Evolutionary conservation across 148 eudicot species (phyloP), one percentile per base, ranked within the genome.

Genomic region (Heliamphora exappendiculata): DNA sequence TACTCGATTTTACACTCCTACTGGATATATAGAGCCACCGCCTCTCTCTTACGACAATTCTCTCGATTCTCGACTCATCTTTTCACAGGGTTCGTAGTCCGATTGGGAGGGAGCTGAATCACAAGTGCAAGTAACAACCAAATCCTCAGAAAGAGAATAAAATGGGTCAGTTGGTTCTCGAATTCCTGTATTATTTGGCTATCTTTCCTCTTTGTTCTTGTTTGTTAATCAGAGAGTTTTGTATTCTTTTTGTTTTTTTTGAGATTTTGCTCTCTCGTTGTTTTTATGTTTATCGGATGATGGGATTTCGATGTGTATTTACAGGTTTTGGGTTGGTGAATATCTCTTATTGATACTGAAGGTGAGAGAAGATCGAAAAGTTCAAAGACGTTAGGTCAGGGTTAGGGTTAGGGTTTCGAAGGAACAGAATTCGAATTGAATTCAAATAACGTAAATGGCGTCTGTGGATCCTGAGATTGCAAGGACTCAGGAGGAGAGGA

Each of bases 401-500:
- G 31, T 11, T 67, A 67, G 47, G 49, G 19, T 67, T 67, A 11
- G 33, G 71, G 71, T 67, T 67, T n/a, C 24, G 51, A 41, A 29
- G 33, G 51, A 24, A 2, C 26, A 44, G 50, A 28, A 26, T 67
- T 67, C 31, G 36, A 26, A 26, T 59, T 26, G 28, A 47, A 3
- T 13, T 7, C 1, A 5, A 42, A 75, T 17, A 10, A 39, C 5
- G 71, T 50, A 77, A n/a, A 87, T 85, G 86, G 76, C 86, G 34
- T 76, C 86, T 0, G 63, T 67, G 67, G 93, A 88, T 82, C 71
- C 79, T 5, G 98, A 94, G 84, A 92, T 94, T 76, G 88, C 86
- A n/a, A 92, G 78, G 80, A 84, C 88, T 1, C 94, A 94, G 77
- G 97, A 90, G 70, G 98, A 94, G 86, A 89, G 97, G 89, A 90